Conservation (phyloP, 75 land plant genomes). For the Pinus albicaulis region DNA sequence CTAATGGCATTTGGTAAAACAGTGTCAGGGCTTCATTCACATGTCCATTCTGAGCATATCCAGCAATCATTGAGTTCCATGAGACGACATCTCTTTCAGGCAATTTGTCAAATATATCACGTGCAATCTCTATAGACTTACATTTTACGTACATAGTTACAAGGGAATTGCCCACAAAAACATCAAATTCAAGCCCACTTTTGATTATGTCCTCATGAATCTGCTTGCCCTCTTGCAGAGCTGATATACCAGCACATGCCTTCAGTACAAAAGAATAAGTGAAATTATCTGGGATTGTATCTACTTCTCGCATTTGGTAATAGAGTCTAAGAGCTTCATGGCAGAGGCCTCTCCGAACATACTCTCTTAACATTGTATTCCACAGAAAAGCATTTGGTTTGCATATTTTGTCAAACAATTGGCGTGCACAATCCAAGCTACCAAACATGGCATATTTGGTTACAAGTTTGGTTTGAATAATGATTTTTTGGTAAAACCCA, state of each 20-base stretch:
- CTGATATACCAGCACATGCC: constrained; percentile 7
- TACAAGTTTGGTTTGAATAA: not conserved
- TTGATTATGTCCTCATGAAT: constrained; percentile 4
- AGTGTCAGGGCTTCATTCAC: constrained; percentile 1
- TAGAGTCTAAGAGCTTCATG: constrained; percentile 1
- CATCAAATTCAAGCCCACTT: constrained; percentile 11
- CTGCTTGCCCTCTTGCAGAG: not conserved
- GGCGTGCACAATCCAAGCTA: not conserved
- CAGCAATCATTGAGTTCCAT: constrained; percentile 24
- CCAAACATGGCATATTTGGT: constrained; percentile 2
- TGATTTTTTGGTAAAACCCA: not conserved
- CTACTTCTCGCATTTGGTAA: constrained; percentile 3
- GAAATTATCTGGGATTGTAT: constrained; percentile 3
- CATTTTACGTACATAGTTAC: constrained; percentile 16
- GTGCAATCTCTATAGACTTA: constrained; percentile 7
- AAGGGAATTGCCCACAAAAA: constrained; percentile 10
- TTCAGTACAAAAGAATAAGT: constrained; percentile 9
- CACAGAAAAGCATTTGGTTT: not conserved
- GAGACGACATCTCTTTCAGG: constrained; percentile 15
- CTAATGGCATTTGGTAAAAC: not conserved
- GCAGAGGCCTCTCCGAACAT: constrained; percentile 8
- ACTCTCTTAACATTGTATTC: constrained; percentile 18
- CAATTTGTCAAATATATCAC: constrained; percentile 12
- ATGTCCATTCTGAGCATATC: not conserved
- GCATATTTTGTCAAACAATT: not conserved